These are phyloP conservation scores for Penicillium macrosclerotiorum DNA, from an alignment of 495 filamentous ascomycete species.

Conservation along the genomic window DNA sequence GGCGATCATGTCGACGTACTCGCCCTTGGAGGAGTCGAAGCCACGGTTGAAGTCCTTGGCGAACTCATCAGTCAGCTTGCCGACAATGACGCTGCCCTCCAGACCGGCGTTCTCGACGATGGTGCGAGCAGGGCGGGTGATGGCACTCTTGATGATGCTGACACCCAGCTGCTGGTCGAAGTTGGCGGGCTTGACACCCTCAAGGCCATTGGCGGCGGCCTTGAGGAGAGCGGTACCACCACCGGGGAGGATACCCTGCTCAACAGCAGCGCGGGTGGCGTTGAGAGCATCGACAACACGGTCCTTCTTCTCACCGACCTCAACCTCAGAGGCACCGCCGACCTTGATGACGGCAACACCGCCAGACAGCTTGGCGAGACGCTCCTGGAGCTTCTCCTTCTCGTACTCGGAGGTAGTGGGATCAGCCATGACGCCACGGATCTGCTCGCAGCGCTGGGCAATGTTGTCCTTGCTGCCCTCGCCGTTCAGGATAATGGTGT, in stretches of 20 bases:
- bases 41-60: constrained; percentile 95
- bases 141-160: constrained; percentile 93
- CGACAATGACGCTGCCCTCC: constrained; percentile 94
- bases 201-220: constrained; percentile 86
- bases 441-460: constrained; percentile 95
- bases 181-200: constrained; percentile 80
- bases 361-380: constrained; percentile 97
- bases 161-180: constrained; percentile 99
- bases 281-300: constrained; percentile 97
- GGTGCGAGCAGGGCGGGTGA: constrained; percentile 87
- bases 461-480: constrained; percentile 95
- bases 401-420: constrained; percentile 95
- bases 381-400: constrained; percentile 99
- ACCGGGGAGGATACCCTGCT: constrained; percentile 97
- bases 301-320: constrained; percentile 99
- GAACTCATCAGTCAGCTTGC: constrained; percentile 95
- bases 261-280: constrained; percentile 95
- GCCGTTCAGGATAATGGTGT: constrained; percentile 97
- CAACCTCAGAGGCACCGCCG: constrained; percentile 94
- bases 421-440: constrained; percentile 94
- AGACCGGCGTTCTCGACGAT: constrained; percentile 98
- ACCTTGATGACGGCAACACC: constrained; percentile 99
- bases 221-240: constrained; percentile 98
- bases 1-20: constrained; percentile 98
- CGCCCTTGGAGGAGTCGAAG: constrained; percentile 91